A percentile compares a stretch with the other conserved stretches of the same genome.
phyloP scores from a whole-genome alignment of 441 rosid species.

The Jatropha podagrica region DNA sequence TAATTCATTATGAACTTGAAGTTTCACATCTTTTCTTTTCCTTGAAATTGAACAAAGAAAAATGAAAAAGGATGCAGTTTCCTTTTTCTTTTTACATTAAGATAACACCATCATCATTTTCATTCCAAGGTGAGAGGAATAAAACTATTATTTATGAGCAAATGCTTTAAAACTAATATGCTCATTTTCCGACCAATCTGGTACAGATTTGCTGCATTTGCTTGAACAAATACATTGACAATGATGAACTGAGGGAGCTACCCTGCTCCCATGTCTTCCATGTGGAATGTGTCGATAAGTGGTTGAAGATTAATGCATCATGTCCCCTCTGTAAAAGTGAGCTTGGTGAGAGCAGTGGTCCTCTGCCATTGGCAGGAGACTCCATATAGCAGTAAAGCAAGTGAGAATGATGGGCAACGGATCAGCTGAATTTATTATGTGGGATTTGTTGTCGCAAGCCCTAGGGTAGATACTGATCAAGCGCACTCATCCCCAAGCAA shows the following conservation, averaged over 20 bases:
- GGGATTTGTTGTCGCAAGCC: not conserved
- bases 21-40: not conserved
- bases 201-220: constrained; percentile 92
- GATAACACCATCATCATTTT: not conserved
- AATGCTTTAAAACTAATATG: not conserved
- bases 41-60: not conserved
- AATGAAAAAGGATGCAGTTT: not conserved
- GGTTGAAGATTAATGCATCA: constrained; percentile 87
- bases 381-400: constrained; percentile 7
- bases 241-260: constrained; percentile 85
- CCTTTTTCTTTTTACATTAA: not conserved
- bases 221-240: constrained; percentile 71
- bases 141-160: not conserved
- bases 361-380: not conserved
- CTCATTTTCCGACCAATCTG: not conserved
- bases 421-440: not conserved
- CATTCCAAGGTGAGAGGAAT: not conserved
- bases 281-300: constrained; percentile 86
- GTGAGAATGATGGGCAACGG: not conserved
- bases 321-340: constrained; percentile 94
- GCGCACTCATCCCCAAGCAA: not conserved
- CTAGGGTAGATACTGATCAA: not conserved
- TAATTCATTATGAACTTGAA: not conserved
- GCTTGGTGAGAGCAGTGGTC: constrained; percentile 51
- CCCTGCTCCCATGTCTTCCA: constrained; percentile 86